phyloP scores from a whole-genome alignment of 2,329 filamentous ascomycete genomes.

The Aspergillus pseudonomiae region DNA sequence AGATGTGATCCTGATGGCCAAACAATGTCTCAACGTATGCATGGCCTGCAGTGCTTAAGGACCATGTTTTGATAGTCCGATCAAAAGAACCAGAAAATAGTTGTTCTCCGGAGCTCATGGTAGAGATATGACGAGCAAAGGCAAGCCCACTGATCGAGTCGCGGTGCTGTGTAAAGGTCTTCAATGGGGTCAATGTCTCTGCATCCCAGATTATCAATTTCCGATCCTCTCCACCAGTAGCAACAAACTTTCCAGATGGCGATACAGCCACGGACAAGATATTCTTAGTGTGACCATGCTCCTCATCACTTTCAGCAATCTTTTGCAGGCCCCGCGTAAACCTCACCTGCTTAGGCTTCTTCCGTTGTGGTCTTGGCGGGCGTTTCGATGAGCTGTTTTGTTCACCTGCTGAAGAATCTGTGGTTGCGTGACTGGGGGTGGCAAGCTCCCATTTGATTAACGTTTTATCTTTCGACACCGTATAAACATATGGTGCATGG shows the following conservation, averaged over 20 bases:
- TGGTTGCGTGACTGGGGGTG: slow-evolving; percentile 37
- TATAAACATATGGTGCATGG: slow-evolving; percentile 81
- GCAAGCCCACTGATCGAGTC: slow-evolving; percentile 82
- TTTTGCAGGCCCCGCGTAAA: slow-evolving; percentile 53
- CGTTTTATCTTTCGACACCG: slow-evolving; percentile 79
- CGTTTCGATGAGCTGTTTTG: slow-evolving; percentile 65
- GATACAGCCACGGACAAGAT: slow-evolving; percentile 87
- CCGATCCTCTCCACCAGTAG: slow-evolving; percentile 83
- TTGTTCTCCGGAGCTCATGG: slow-evolving; percentile 67
- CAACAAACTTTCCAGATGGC: slow-evolving; percentile 85
- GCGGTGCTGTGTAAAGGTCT: slow-evolving; percentile 87
- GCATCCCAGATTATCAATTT: slow-evolving; percentile 89
- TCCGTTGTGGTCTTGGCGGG: slow-evolving; percentile 50
- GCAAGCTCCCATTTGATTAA: slow-evolving; percentile 89
- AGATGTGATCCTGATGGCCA: slow-evolving; percentile 89
- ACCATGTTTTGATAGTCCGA: slow-evolving; percentile 94
- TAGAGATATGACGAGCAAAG: slow-evolving; percentile 75
- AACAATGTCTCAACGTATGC: slow-evolving; percentile 96
- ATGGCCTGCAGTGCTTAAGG: slow-evolving; percentile 72
- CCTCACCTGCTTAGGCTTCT: slow-evolving; percentile 50
- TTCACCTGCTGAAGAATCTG: slow-evolving; percentile 59
- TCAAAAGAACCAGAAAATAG: slow-evolving; percentile 90
- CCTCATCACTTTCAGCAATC: slow-evolving; percentile 41
- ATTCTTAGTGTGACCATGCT: slow-evolving; percentile 74
- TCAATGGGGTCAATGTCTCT: slow-evolving; percentile 73